phyloP scores from a whole-genome alignment of 495 filamentous ascomycete species.

The Hypoxylon perforatum region DNA sequence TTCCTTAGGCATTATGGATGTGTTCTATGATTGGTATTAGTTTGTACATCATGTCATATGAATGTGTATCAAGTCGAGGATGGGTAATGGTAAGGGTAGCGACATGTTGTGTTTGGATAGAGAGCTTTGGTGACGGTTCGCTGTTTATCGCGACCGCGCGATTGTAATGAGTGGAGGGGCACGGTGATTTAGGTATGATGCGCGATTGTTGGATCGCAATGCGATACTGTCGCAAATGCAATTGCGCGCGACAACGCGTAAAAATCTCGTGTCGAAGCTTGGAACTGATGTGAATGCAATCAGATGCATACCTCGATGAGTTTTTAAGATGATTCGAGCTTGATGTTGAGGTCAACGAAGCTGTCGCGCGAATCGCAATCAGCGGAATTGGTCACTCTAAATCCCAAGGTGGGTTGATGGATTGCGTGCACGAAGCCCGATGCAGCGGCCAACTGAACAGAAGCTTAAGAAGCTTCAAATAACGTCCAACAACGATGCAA shows the following conservation, averaged over 20 bases:
- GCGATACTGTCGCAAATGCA: conserved; percentile 46
- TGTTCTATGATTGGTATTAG: conserved; percentile 42
- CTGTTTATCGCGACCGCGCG: conserved; percentile 17
- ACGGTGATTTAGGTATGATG: conserved; percentile 32
- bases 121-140: not conserved
- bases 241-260: conserved; percentile 49
- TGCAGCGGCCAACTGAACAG: conserved; percentile 22
- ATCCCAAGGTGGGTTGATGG: conserved; percentile 23
- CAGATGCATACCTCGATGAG: conserved; percentile 48
- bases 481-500: conserved; percentile 24
- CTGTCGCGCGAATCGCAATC: conserved; percentile 41
- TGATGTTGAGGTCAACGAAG: conserved; percentile 39
- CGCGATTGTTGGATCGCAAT: conserved; percentile 23
- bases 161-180: conserved; percentile 34
- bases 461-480: conserved; percentile 33
- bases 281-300: conserved; percentile 32
- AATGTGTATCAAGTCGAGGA: conserved; percentile 7
- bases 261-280: conserved; percentile 50
- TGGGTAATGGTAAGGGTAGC: not conserved
- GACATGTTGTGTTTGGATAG: not conserved
- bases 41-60: conserved; percentile 6
- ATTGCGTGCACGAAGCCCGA: not conserved
- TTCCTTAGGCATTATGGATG: conserved; percentile 60
- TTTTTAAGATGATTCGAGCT: conserved; percentile 15
- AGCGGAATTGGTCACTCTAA: conserved; percentile 36